These are phyloP conservation scores for Ceratobasidium sp. DNA, from an alignment of 1,284 basidiomycete genomes.

Conservation along the genomic window DNA sequence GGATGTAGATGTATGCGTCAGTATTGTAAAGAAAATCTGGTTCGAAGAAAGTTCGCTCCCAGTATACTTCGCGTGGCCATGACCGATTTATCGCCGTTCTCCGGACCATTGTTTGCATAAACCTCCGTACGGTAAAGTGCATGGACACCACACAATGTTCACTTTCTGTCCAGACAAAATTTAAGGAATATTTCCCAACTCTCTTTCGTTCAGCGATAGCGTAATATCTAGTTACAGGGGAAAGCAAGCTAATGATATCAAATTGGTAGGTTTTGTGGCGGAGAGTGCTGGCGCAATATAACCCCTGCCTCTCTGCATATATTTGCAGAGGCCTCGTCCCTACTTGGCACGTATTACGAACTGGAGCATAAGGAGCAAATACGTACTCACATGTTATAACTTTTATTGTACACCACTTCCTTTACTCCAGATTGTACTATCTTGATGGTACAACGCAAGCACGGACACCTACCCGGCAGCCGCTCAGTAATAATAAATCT, in stretches of 20 bases:
- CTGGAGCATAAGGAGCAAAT: constrained; percentile 14
- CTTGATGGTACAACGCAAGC: constrained; percentile 94
- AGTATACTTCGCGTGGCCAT: too few species aligned
- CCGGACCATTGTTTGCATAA: too few species aligned
- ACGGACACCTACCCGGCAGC: constrained; percentile 84
- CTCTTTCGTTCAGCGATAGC: too few species aligned
- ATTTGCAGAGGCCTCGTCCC: constrained; percentile 81
- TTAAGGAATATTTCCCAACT: too few species aligned
- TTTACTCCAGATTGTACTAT: constrained; percentile 95
- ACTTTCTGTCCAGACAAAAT: too few species aligned
- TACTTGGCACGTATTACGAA: constrained; percentile 50
- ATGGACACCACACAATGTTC: too few species aligned
- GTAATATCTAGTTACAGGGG: background rate
- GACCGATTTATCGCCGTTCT: too few species aligned
- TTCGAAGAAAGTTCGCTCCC: too few species aligned
- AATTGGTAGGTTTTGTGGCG: constrained; percentile 45
- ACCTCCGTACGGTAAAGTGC: too few species aligned
- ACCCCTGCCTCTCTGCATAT: constrained; percentile 84
- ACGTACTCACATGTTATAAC: constrained; percentile 87
- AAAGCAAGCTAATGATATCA: too few species aligned
- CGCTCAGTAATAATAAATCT: background rate
- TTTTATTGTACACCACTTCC: constrained; percentile 94
- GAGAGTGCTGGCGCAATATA: constrained; percentile 71
- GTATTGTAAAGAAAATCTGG: too few species aligned
- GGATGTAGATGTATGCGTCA: too few species aligned